Evolutionary conservation across 1,139 yeast genomes (phyloP).

Genomic region (Kodamaea plutei): DNA sequence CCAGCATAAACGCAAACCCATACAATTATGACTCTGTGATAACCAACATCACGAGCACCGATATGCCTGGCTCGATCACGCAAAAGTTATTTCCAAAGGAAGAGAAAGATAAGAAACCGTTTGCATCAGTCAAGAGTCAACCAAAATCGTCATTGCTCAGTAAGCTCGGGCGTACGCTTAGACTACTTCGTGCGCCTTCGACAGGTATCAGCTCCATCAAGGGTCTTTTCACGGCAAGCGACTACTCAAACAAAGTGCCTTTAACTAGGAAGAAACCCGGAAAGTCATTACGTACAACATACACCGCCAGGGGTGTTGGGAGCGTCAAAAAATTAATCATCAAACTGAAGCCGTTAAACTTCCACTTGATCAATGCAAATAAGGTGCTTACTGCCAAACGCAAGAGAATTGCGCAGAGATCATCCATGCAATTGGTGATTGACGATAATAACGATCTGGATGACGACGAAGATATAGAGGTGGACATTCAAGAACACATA

Average conservation of each 20-base stretch:
- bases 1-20: no score
- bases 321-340: constrained; percentile 36
- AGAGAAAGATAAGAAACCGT: neutral
- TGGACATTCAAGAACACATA: constrained; percentile 7
- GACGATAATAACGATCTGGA: constrained; percentile 18
- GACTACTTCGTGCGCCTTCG: constrained; percentile 25
- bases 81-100: constrained; percentile 21
- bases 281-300: constrained; percentile 11
- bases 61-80: constrained; percentile 39
- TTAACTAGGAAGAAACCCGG: constrained; percentile 1
- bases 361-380: constrained; percentile 43
- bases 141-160: constrained; percentile 28
- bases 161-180: constrained; percentile 36
- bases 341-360: constrained; percentile 40
- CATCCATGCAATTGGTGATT: constrained; percentile 15
- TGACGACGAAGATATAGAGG: constrained; percentile 19
- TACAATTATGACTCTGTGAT: constrained; percentile 25
- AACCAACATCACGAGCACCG: constrained; percentile 13
- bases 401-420: constrained; percentile 22
- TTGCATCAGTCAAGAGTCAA: constrained; percentile 7
- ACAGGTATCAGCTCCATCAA: constrained; percentile 16
- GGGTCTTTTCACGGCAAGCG: constrained; percentile 24
- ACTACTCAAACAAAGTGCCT: constrained; percentile 15
- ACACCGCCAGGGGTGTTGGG: constrained; percentile 13
- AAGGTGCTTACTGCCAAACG: constrained; percentile 35